These are phyloP conservation scores for Trichophyton rubrum DNA, from an alignment of 2,329 filamentous ascomycete species.

Conservation along the genomic window DNA sequence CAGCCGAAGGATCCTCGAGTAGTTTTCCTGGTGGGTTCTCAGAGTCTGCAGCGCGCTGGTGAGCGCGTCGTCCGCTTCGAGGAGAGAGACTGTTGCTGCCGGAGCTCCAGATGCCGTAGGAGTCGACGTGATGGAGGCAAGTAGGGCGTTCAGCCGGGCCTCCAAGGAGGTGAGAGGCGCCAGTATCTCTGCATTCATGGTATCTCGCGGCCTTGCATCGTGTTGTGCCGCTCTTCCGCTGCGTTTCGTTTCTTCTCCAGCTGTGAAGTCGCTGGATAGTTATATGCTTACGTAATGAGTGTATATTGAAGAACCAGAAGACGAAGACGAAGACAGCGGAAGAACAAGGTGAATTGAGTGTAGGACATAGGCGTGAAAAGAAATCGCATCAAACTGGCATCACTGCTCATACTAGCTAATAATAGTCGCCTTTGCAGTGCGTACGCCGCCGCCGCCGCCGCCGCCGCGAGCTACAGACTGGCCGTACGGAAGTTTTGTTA, in stretches of 20 bases:
- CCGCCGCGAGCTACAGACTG: no score
- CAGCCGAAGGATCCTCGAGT: conserved; percentile 29
- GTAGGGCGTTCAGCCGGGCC: conserved; percentile 30
- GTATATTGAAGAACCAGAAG: no score
- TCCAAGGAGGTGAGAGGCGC: conserved; percentile 31
- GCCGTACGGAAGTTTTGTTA: no score
- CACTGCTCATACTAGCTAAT: no score
- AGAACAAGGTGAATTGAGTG: no score
- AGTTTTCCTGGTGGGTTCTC: conserved; percentile 34
- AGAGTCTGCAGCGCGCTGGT: conserved; percentile 31
- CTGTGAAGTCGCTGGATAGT: neutral
- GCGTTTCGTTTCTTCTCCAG: neutral
- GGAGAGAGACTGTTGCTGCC: conserved; percentile 27
- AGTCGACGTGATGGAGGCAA: conserved; percentile 31
- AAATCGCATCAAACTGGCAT: no score
- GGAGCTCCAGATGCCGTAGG: conserved; percentile 34
- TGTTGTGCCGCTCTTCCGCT: neutral
- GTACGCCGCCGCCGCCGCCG: no score
- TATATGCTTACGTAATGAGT: neutral
- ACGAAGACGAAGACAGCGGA: no score
- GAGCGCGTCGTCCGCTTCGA: conserved; percentile 32
- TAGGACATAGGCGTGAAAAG: no score
- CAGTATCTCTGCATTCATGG: conserved; percentile 31
- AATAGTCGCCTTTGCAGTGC: no score
- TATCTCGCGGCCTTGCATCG: conserved; percentile 6